These are phyloP conservation scores for Pichia sp. DNA, from an alignment of 1,139 yeast genomes.

Conservation along the genomic window DNA sequence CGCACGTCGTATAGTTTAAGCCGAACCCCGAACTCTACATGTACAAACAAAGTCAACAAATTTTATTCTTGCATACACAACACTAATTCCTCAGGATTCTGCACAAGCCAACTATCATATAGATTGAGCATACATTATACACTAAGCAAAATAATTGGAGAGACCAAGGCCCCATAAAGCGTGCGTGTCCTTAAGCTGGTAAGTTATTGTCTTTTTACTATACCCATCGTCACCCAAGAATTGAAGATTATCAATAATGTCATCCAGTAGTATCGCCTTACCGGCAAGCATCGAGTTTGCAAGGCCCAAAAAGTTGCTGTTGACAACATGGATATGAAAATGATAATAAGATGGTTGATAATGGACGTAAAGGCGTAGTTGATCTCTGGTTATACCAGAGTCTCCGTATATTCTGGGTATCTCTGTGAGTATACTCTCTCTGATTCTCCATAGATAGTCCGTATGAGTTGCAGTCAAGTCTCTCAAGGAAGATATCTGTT, in stretches of 20 bases:
- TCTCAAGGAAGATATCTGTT: constrained; percentile 67
- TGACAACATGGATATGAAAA: constrained; percentile 88
- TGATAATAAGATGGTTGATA: constrained; percentile 97
- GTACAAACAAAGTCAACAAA: no score
- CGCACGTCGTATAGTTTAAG: no score
- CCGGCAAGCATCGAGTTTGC: constrained; percentile 72
- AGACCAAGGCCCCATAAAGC: constrained; percentile 54
- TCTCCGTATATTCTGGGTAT: constrained; percentile 38
- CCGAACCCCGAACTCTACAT: no score
- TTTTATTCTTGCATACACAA: no score
- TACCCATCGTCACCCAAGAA: constrained; percentile 45
- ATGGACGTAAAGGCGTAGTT: constrained; percentile 70
- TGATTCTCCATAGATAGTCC: constrained; percentile 45
- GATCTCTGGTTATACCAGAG: constrained; percentile 35
- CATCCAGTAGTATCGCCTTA: constrained; percentile 76
- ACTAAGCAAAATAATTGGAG: constrained; percentile 17
- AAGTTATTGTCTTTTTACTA: constrained; percentile 38
- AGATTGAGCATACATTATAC: no score
- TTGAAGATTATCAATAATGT: constrained; percentile 64
- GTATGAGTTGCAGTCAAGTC: constrained; percentile 58
- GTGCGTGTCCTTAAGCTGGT: constrained; percentile 67
- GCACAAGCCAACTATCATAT: no score
- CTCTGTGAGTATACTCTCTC: constrained; percentile 37
- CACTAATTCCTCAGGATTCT: no score
- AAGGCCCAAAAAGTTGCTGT: constrained; percentile 61